A percentile compares a stretch with the other conserved stretches of the same genome.
Evolutionary conservation across 305 asterid species (phyloP).

Genomic region (Fraxinus latifolia): DNA sequence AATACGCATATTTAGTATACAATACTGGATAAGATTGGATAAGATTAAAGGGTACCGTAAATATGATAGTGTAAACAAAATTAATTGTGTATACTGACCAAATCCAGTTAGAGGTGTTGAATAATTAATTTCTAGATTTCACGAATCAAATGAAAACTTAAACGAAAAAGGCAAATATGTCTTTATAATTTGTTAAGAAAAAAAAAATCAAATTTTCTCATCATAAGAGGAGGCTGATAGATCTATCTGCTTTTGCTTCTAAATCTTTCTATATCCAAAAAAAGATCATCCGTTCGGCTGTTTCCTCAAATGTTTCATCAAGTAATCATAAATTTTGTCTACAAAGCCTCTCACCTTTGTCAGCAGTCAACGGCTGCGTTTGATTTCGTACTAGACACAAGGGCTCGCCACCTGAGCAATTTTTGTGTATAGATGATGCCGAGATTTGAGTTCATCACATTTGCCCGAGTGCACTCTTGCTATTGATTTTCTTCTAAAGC

Average conservation of each 20-base stretch:
- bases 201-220: not conserved
- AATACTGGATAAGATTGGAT: no score
- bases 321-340: not conserved
- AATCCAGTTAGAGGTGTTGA: not conserved
- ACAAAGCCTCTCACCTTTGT: no score
- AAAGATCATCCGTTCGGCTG: constrained; percentile 6
- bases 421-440: no score
- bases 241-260: constrained; percentile 7
- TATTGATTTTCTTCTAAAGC: no score
- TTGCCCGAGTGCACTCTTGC: no score
- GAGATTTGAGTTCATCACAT: no score
- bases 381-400: not conserved
- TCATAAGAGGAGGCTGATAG: not conserved
- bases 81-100: no score
- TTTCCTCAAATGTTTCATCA: not conserved
- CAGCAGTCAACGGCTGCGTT: not conserved
- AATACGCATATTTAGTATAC: not conserved
- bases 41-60: not conserved
- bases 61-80: not conserved
- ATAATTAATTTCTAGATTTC: not conserved
- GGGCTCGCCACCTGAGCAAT: no score
- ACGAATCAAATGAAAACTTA: not conserved
- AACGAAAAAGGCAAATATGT: not conserved
- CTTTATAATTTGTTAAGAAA: not conserved
- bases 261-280: constrained; percentile 27